Evolutionary conservation across 805 yeast genomes (phyloP).

Genomic region (Priceomyces castillae): DNA sequence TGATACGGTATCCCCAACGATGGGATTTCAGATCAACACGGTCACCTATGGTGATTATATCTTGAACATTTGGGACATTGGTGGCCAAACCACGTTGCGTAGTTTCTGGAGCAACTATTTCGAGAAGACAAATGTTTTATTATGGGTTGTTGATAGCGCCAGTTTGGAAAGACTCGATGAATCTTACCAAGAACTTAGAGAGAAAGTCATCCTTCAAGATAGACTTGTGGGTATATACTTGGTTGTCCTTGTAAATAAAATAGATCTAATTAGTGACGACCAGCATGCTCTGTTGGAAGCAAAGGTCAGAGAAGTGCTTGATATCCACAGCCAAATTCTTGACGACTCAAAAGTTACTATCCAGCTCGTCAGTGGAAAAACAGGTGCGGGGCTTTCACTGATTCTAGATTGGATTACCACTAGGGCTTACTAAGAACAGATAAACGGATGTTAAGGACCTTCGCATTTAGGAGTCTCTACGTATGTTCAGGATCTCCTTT

Average conservation of each 20-base stretch:
- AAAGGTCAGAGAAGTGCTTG: conserved; percentile 15
- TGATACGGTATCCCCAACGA: conserved; percentile 71
- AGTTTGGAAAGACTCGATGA: conserved; percentile 62
- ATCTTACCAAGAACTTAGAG: conserved; percentile 61
- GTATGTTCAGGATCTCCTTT: no score
- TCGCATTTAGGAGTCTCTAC: no score
- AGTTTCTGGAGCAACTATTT: conserved; percentile 76
- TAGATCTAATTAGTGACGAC: conserved; percentile 49
- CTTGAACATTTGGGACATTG: conserved; percentile 81
- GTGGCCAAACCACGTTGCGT: conserved; percentile 53
- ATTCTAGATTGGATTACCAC: conserved; percentile 28
- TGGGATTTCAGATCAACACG: conserved; percentile 83
- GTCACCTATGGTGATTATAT: conserved; percentile 41
- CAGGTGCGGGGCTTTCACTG: conserved; percentile 28
- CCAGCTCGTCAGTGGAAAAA: conserved; percentile 31
- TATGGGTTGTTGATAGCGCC: conserved; percentile 83
- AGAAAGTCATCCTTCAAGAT: conserved; percentile 61
- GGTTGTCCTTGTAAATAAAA: conserved; percentile 70
- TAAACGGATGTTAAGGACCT: not conserved
- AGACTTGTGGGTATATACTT: conserved; percentile 66
- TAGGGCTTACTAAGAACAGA: conserved; percentile 13
- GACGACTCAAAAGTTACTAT: conserved; percentile 26
- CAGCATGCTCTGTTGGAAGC: conserved; percentile 15
- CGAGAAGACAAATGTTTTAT: conserved; percentile 67
- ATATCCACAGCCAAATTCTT: conserved; percentile 17